Base-by-base conservation (phyloP, 441 rosid species). In the Erodium trifolium region DNA sequence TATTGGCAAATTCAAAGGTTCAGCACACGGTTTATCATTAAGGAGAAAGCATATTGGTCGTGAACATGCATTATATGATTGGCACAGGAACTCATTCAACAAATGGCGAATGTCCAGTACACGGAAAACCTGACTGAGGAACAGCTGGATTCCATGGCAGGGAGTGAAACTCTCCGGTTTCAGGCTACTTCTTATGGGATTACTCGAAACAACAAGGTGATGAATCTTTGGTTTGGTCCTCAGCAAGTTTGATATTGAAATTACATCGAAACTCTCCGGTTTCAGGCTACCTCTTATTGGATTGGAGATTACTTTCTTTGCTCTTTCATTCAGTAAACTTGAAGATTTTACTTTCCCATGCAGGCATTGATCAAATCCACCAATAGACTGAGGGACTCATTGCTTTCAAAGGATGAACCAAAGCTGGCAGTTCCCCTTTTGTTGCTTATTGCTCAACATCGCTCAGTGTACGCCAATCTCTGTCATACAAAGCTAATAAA, bases 71-170 rank as follows among this genome's bases (percentile, higher is more conserved):
- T 65, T 77, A 69, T 73, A 41, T 84, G 78, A 71, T 79, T 73
- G 55, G 62, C 53, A 76, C 82, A 96, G 99, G 99, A 96, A 82
- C 92, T 96, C 77, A 71, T 96, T 83, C 97, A 91, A 78, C 99
- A 96, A 84, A 96, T 96, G 99, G 99, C 99, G 72, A 96, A 93
- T 82, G 98, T 93, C 68, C 99, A 89, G 77, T 96, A 91, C 83
- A 96, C 94, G 0, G 98, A 96, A 81, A 96, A 96, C 82, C 84
- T 96, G 75, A 96, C 99, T 4, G 98, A 91, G 84, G 99, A 96
- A 73, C 99, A 96, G 80, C 82, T 96, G 84, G 98, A 93, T 83
- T 90, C 99, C 74, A 96, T 93, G 99, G 98, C 99, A 35, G 99
- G 98, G 71, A 87, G 99, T 81, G 99, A 96, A 79, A 93, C 97